Evolutionary conservation across 345 rosid species (phyloP).

Genomic region (Euphorbia peplus): DNA sequence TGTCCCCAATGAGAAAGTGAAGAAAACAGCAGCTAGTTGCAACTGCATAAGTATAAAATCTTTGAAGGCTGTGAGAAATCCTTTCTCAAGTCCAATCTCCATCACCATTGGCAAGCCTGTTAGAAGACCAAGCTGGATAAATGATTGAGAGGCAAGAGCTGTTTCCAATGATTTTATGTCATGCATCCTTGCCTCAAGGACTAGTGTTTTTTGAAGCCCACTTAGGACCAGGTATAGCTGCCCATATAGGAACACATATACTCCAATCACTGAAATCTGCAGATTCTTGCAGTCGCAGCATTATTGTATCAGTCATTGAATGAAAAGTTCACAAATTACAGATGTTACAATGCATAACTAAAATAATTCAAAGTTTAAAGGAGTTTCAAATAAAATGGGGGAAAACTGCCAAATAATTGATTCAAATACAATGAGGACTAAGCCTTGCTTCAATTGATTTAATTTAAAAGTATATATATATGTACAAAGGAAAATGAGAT

Average conservation of each 20-base stretch:
- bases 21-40: slow-evolving; percentile 91
- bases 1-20: slow-evolving; percentile 94
- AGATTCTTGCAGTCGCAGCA: slow-evolving; percentile 1
- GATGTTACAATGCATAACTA: neutral
- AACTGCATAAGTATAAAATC: slow-evolving; percentile 96
- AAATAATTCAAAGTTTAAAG: neutral
- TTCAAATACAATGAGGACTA: neutral
- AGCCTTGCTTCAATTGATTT: neutral
- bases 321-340: neutral
- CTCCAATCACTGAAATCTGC: slow-evolving; percentile 80
- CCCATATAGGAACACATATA: slow-evolving; percentile 87
- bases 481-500: neutral
- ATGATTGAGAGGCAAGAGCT: slow-evolving; percentile 96
- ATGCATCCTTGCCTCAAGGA: slow-evolving; percentile 66
- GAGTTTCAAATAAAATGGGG: neutral
- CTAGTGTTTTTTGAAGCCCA: slow-evolving; percentile 73
- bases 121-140: slow-evolving; percentile 92
- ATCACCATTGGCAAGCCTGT: slow-evolving; percentile 98
- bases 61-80: slow-evolving; percentile 81
- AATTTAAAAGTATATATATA: neutral
- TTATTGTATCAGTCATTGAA: slow-evolving; percentile 2
- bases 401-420: neutral
- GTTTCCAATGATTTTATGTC: slow-evolving; percentile 84
- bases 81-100: slow-evolving; percentile 97
- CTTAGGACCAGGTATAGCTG: slow-evolving; percentile 94